phyloP scores from a whole-genome alignment of 2,329 filamentous ascomycete species.

The Didymellaceae sp. region DNA sequence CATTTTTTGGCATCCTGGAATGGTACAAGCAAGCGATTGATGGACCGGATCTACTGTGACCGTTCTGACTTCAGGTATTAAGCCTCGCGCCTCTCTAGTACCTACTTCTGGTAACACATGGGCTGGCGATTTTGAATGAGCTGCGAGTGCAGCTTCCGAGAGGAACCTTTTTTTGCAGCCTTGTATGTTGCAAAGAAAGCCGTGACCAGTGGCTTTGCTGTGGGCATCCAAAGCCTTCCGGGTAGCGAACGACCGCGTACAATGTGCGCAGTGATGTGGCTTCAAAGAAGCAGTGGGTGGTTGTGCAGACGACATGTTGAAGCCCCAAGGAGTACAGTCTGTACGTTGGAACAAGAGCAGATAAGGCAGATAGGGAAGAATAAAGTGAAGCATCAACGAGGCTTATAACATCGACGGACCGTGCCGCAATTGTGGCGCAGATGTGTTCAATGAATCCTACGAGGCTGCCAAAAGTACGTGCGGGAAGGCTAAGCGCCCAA shows the following conservation, averaged over 20 bases:
- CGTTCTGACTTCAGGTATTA: neutral
- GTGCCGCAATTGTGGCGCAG: neutral
- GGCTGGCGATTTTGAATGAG: neutral
- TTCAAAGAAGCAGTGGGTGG: neutral
- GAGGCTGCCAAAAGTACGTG: neutral
- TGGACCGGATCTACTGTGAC: neutral
- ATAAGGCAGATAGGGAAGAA: too few species aligned
- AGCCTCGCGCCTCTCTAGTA: neutral
- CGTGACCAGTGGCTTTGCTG: neutral
- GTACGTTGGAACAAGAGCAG: too few species aligned
- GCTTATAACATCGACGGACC: neutral
- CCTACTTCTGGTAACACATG: too few species aligned
- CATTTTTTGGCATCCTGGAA: neutral
- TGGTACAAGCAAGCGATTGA: neutral
- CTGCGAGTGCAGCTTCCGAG: neutral
- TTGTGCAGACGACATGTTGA: neutral
- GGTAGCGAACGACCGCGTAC: neutral
- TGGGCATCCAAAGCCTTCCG: neutral
- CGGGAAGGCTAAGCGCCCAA: neutral
- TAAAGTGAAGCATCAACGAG: too few species aligned
- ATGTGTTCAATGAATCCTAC: neutral
- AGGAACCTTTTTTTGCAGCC: neutral
- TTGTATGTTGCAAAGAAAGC: neutral
- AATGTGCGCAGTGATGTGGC: neutral
- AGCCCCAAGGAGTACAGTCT: too few species aligned